Conservation (phyloP, 2,329 filamentous ascomycete species). For the Pyricularia grisea region DNA sequence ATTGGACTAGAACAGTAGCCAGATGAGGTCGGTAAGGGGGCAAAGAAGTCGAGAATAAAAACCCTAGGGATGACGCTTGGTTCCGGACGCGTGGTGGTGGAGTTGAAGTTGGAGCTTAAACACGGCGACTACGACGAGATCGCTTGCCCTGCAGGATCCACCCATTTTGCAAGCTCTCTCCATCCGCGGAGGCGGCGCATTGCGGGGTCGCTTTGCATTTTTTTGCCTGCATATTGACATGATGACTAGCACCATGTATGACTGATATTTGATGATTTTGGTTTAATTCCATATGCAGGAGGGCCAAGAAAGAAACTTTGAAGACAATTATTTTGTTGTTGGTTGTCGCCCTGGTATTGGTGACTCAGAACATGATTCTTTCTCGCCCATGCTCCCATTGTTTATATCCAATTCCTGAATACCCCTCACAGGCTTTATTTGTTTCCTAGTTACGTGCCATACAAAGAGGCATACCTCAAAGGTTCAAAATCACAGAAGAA, state of each 20-base stretch:
- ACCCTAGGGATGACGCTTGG: background rate
- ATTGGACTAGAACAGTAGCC: too few species aligned
- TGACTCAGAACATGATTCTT: background rate
- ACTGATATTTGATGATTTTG: background rate
- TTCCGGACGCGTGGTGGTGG: background rate
- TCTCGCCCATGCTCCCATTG: background rate
- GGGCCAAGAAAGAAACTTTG: background rate
- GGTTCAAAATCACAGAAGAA: background rate
- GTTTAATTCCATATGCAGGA: background rate
- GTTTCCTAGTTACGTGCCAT: background rate
- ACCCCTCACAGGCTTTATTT: background rate
- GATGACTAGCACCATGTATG: background rate
- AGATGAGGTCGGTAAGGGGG: too few species aligned
- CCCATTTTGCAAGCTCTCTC: background rate
- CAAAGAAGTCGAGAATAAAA: too few species aligned
- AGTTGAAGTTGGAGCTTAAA: background rate
- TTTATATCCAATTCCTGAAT: background rate
- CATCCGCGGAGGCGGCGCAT: background rate
- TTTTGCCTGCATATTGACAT: background rate
- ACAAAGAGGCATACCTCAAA: too few species aligned
- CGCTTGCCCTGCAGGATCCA: background rate
- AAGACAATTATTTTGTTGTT: background rate
- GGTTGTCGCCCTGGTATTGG: background rate
- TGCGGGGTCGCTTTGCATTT: background rate
- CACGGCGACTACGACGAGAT: background rate